Percentiles rank a stretch among this genome's conserved stretches.
Evolutionary conservation across 352 stramenopile genomes (phyloP).

Genomic region (Phytophthora megakarya): DNA sequence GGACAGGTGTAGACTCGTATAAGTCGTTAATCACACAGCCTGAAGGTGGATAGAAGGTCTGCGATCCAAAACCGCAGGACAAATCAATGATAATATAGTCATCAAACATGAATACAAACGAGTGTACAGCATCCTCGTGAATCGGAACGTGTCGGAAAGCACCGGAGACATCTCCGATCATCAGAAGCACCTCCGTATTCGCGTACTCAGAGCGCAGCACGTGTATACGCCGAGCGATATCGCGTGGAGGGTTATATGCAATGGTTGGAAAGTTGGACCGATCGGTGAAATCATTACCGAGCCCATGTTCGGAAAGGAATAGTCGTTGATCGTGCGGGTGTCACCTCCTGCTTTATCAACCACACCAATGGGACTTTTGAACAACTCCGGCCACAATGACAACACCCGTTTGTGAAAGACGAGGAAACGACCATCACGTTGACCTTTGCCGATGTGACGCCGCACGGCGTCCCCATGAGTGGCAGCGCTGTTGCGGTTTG

Average conservation of each 20-base stretch:
- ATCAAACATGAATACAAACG: conserved; percentile 19
- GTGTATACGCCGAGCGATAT: conserved; percentile 17
- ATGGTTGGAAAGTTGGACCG: background rate
- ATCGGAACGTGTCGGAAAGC: conserved; percentile 15
- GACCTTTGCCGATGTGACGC: background rate
- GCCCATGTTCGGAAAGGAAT: background rate
- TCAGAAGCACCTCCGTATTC: conserved; percentile 4
- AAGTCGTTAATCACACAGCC: no score
- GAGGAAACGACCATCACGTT: background rate
- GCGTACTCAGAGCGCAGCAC: conserved; percentile 1
- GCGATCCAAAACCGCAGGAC: conserved; percentile 1
- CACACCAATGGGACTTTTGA: background rate
- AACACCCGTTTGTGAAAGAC: background rate
- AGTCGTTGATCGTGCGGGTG: background rate
- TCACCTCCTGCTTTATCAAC: background rate
- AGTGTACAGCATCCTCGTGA: conserved; percentile 10
- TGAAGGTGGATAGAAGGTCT: conserved; percentile 4
- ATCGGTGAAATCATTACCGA: background rate
- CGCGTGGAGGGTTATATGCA: conserved; percentile 14
- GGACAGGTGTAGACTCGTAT: no score
- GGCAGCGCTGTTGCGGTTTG: background rate
- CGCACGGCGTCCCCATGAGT: background rate
- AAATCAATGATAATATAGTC: no score
- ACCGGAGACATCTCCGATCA: conserved; percentile 32
- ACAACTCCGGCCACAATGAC: background rate